Base-by-base conservation (phyloP, 2,329 filamentous ascomycete species). In the Fusarium tjaetaba region DNA sequence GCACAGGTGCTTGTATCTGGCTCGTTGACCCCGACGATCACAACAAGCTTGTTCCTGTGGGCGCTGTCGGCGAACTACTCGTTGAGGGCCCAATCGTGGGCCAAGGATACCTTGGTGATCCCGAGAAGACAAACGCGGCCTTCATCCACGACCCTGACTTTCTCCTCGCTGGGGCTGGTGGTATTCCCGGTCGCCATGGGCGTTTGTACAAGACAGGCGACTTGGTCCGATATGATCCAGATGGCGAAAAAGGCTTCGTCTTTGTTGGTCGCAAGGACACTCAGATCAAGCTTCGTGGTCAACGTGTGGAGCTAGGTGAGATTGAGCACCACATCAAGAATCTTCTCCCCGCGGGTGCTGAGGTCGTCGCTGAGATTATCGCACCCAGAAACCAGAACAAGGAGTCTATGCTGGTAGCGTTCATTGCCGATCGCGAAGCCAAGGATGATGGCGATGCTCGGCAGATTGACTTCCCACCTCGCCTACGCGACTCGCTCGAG, bases 201-300 rank as follows among this genome's bases (percentile, higher is more conserved):
- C 82, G 86, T 9, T 73, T 91, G 4, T 91, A 91, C 76, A 88
- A 88, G 74, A 91, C 89, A 0, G 90, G 89, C 2, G 89, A 92
- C 70, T 81, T 91, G 2, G 89, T 88, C 2, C 84, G 83, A 32
- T 89, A 90, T 61, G 84, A 88, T 48, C 78, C 81, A 0, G 86
- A 90, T 56, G 86, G 86, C 3, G 85, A 89, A 41, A 87, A 87
- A 2, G 84, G 84, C 11, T 85, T 91, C 43, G 80, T 86, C 14
- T 91, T 89, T 68, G 83, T 91, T 43, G 90, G 90, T 22, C 86
- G 92, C 55, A 91, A 90, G 73, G 91, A 93, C 75, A 87, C 87
- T n/a, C 91, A 91, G 79, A 88, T 92, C 61, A 93, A 94, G 80
- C 82, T 93, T 34, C 85, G 87, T 16, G 93, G 93, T 32, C 91